A percentile compares a stretch with the other conserved stretches of the same genome.
phyloP scores from a whole-genome alignment of 228 moss, liverwort and hornwort species.

The Sphagnum fallax region DNA sequence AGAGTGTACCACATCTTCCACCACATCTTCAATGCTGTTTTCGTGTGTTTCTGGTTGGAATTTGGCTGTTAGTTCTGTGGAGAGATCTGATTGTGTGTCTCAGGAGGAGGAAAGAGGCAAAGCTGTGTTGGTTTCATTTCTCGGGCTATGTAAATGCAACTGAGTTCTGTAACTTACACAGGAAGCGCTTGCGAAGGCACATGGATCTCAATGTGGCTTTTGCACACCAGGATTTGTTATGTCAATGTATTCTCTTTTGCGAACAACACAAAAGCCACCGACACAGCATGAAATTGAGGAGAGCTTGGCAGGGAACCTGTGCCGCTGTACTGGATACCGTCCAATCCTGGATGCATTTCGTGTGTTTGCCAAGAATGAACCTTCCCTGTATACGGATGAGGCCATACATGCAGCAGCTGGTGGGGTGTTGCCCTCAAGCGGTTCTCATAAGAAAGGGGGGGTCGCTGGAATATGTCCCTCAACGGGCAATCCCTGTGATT shows the following conservation, averaged over 20 bases:
- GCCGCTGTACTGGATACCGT: constrained; percentile 93
- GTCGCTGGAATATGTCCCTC: constrained; percentile 57
- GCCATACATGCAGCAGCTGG: constrained; percentile 53
- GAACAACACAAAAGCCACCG: constrained; percentile 47
- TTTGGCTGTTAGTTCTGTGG: no score
- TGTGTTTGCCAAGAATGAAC: constrained; percentile 77
- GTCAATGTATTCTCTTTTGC: constrained; percentile 91
- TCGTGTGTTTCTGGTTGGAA: no score
- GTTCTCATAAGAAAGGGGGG: constrained; percentile 5
- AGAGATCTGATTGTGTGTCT: no score
- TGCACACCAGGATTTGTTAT: constrained; percentile 97
- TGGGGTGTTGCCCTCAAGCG: not conserved
- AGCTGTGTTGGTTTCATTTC: no score
- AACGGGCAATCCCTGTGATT: constrained; percentile 81
- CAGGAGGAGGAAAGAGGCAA: no score
- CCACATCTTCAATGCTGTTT: no score
- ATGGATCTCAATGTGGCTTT: constrained; percentile 95
- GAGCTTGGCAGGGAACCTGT: constrained; percentile 85
- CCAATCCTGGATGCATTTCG: constrained; percentile 96
- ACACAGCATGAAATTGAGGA: constrained; percentile 85
- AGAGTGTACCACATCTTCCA: not conserved
- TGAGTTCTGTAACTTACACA: constrained; percentile 6
- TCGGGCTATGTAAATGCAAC: no score
- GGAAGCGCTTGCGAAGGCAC: constrained; percentile 81
- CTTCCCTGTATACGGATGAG: constrained; percentile 62